phyloP scores from a whole-genome alignment of 2,329 filamentous ascomycete species.

The Magnaporthiopsis rhizophila region DNA sequence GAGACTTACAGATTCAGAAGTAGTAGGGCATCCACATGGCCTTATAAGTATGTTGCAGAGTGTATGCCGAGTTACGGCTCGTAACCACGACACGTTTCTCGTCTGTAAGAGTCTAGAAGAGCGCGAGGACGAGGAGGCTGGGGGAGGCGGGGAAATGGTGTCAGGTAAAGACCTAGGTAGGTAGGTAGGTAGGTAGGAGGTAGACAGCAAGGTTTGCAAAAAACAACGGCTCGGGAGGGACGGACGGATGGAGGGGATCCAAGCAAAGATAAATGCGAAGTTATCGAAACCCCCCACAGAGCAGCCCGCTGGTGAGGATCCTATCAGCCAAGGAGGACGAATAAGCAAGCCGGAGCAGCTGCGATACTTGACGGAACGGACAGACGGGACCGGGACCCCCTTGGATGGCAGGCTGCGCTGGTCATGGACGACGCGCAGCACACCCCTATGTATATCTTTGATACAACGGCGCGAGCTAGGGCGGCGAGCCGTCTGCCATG shows the following conservation, averaged over 20 bases:
- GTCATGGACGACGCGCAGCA: background rate
- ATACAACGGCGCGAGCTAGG: background rate
- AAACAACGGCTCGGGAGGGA: background rate
- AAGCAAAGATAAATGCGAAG: slow-evolving; percentile 1
- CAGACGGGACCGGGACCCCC: background rate
- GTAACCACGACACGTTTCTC: background rate
- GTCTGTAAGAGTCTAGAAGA: background rate
- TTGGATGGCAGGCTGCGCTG: background rate
- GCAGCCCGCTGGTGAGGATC: background rate
- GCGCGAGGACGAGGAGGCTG: background rate
- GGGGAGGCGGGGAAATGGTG: too few relatives aligned
- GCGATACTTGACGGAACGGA: background rate
- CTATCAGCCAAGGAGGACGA: background rate
- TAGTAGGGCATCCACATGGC: background rate
- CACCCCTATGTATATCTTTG: background rate
- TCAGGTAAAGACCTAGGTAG: too few relatives aligned
- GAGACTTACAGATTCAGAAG: background rate
- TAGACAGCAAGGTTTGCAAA: background rate
- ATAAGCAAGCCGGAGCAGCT: background rate
- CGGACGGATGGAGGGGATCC: background rate
- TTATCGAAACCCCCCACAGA: background rate
- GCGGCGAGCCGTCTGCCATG: background rate
- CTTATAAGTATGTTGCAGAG: background rate
- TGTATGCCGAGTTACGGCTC: background rate
- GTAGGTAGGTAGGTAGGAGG: too few relatives aligned